Percentiles rank a stretch among this genome's conserved stretches.
phyloP scores from a whole-genome alignment of 116 monocot genomes.

The Dioscorea cayenensis region DNA sequence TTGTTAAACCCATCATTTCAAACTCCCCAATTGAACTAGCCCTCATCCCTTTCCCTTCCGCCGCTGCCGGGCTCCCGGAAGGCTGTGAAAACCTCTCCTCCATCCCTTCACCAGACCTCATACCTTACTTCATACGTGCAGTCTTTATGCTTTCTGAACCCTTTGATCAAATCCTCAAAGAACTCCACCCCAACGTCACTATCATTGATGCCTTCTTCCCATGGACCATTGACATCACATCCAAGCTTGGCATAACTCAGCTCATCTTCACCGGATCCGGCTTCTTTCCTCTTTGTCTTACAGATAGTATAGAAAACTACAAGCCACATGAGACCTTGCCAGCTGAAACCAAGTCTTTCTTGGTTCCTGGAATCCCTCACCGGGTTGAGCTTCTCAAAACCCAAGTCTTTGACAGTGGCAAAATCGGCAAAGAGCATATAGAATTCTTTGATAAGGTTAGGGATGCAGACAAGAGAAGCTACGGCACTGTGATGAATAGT shows the following conservation, averaged over 20 bases:
- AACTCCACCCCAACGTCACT: conserved; percentile 32
- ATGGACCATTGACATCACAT: conserved; percentile 24
- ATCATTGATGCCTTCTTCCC: conserved; percentile 41
- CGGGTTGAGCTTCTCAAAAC: conserved; percentile 18
- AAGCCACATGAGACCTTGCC: not conserved
- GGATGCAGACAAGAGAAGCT: not conserved
- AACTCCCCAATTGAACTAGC: not conserved
- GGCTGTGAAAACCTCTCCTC: conserved; percentile 16
- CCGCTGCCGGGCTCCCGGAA: conserved; percentile 13
- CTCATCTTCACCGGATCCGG: conserved; percentile 26
- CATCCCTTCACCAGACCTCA: not conserved
- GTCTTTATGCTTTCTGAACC: conserved; percentile 17
- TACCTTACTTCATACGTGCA: conserved; percentile 5
- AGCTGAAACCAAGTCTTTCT: not conserved
- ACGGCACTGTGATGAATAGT: not conserved
- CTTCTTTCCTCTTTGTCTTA: conserved; percentile 16
- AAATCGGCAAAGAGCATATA: not conserved
- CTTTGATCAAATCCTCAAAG: conserved; percentile 23
- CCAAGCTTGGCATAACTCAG: conserved; percentile 12
- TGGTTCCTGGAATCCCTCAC: conserved; percentile 26
- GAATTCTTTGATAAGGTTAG: not conserved
- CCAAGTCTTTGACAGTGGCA: not conserved
- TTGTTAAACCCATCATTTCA: conserved; percentile 8
- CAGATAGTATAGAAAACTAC: not conserved
- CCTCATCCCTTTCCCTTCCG: conserved; percentile 37